Evolutionary conservation across 305 asterid species (phyloP).

Genomic region (Solanum hybrid): DNA sequence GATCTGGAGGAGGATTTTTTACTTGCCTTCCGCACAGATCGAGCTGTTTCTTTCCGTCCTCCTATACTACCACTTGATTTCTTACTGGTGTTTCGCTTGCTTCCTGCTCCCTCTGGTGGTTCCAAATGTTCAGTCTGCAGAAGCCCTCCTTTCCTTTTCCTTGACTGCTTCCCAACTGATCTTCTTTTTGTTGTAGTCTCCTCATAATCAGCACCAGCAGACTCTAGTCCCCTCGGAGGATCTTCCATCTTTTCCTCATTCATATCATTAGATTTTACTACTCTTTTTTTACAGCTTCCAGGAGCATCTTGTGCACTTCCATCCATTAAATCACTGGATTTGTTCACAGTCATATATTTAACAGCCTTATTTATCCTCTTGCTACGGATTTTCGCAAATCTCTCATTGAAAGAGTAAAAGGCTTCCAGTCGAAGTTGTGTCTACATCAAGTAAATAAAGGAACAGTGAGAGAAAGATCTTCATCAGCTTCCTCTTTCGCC

Average conservation of each 20-base stretch:
- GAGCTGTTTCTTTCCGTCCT: slow-evolving; percentile 27
- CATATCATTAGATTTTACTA: slow-evolving; percentile 23
- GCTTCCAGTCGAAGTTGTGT: slow-evolving; percentile 96
- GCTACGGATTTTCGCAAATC: slow-evolving; percentile 91
- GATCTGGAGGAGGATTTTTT: slow-evolving; percentile 15
- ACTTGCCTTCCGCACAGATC: slow-evolving; percentile 29
- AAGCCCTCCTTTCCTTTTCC: slow-evolving; percentile 27
- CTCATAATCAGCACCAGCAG: slow-evolving; percentile 15
- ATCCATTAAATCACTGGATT: slow-evolving; percentile 41
- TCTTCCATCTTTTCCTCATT: slow-evolving; percentile 22
- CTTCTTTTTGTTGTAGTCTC: slow-evolving; percentile 14
- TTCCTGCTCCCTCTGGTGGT: slow-evolving; percentile 16
- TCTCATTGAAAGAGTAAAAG: slow-evolving; percentile 87
- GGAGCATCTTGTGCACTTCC: slow-evolving; percentile 27
- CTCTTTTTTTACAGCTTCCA: slow-evolving; percentile 41
- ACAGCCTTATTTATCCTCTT: slow-evolving; percentile 85
- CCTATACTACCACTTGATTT: slow-evolving; percentile 24
- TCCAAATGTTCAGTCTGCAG: slow-evolving; percentile 11
- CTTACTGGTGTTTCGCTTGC: slow-evolving; percentile 11
- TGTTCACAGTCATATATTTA: slow-evolving; percentile 58
- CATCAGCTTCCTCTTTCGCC: slow-evolving; percentile 1
- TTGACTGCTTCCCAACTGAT: slow-evolving; percentile 27
- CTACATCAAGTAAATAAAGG: slow-evolving; percentile 30
- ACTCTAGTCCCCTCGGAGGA: slow-evolving; percentile 18
- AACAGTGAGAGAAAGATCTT: slow-evolving; percentile 4